Evolutionary conservation across 2,329 filamentous ascomycete species (phyloP).

Genomic region (Tolypocladium inflatum): DNA sequence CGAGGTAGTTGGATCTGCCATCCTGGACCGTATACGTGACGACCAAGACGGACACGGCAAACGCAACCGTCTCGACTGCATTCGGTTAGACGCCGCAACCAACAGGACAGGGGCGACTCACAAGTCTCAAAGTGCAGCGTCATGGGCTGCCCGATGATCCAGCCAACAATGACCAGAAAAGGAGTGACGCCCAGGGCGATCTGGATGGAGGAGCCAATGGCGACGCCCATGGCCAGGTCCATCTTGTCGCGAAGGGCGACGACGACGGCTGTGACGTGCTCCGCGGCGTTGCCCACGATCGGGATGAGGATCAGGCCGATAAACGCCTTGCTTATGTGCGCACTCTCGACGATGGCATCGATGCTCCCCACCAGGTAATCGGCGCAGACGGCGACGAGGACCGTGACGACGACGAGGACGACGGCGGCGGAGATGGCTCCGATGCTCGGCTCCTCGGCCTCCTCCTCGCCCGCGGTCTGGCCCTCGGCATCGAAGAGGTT

Average conservation of each 20-base stretch:
- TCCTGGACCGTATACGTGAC: conserved; percentile 72
- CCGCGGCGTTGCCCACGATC: conserved; percentile 71
- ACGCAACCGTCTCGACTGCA: conserved; percentile 63
- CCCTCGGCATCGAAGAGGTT: conserved; percentile 56
- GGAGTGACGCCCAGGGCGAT: conserved; percentile 76
- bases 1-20: conserved; percentile 76
- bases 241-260: conserved; percentile 72
- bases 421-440: conserved; percentile 52
- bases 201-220: conserved; percentile 73
- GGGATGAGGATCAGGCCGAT: conserved; percentile 72
- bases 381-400: conserved; percentile 64
- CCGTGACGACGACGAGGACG: conserved; percentile 60
- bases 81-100: background rate
- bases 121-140: conserved; percentile 67
- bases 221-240: conserved; percentile 66
- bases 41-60: conserved; percentile 65
- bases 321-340: conserved; percentile 69
- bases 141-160: conserved; percentile 66
- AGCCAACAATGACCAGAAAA: conserved; percentile 70
- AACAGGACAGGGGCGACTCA: conserved; percentile 13
- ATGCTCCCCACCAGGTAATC: conserved; percentile 73
- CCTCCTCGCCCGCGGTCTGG: conserved; percentile 28
- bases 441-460: conserved; percentile 41
- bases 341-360: conserved; percentile 58
- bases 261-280: conserved; percentile 74